Evolutionary conservation across 2,329 filamentous ascomycete genomes (phyloP), one percentile per base, ranked within the genome.

Genomic region (Xylaria sp.): DNA sequence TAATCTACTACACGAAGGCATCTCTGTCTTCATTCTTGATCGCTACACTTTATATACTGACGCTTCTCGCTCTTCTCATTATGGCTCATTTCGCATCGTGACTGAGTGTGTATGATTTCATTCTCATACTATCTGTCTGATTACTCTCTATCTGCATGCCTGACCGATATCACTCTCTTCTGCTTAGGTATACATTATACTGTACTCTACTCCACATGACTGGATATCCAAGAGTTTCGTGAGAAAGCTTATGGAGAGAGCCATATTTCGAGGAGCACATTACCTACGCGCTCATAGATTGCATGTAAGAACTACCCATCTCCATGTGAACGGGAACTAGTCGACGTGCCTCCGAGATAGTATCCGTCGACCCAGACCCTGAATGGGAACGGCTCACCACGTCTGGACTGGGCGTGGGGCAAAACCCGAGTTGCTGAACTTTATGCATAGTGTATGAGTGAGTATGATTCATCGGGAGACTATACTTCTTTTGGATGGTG

Each of bases 401-500:
- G 18, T 44, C 40, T n/a, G 4, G 40, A n/a, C 18, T 5, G 3
- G 40, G 32, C 53, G 63, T 60, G 63, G 62, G 54, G 54, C 57
- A 48, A 25, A 25, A 23, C 12, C 37, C 37, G 21, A 13, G 9
- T 13, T 48, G 44, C 44, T 47, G n/a, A 48, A 5, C 18, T 18
- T 44, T 44, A n/a, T n/a, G 40, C n/a, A 13, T 40, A 13, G 40
- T n/a, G 9, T 5, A 69, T 68, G 69, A 70, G 69, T 53, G 54
- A 70, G 27, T 25, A 70, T 70, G 69, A 70, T 65, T 70, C 65
- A 70, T 69, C 44, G 53, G 21, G 40, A 47, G 25, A n/a, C 57
- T 42, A 57, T 51, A 16, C 54, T 23, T 35, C 1, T 21, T 23
- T 16, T 44, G 5, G 40, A 23, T 25, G 9, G 35, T 23, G 18